Evolutionary conservation across 2,329 filamentous ascomycete species (phyloP).

Genomic region (Pseudogymnoascus sp.): DNA sequence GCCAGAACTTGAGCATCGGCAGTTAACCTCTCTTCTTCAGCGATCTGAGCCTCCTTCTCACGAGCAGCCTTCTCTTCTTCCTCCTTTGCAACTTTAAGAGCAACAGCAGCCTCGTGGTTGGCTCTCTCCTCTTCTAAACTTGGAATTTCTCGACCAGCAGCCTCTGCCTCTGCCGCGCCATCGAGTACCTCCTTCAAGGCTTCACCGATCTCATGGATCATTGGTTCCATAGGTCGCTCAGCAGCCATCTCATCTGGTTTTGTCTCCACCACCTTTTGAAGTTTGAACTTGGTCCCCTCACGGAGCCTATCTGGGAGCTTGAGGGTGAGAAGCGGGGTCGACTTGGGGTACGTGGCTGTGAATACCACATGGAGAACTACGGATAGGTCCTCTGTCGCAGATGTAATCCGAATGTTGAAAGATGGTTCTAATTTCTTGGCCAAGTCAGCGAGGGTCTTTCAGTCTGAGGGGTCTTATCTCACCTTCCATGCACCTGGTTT

Average conservation of each 20-base stretch:
- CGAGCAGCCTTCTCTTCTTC: conserved; percentile 40
- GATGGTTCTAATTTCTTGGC: conserved; percentile 68
- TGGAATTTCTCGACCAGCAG: conserved; percentile 67
- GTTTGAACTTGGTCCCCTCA: conserved; percentile 62
- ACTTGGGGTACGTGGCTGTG: conserved; percentile 86
- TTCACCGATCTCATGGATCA: conserved; percentile 41
- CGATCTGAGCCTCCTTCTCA: conserved; percentile 48
- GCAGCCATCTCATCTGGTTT: conserved; percentile 47
- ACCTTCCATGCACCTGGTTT: conserved; percentile 78
- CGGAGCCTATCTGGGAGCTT: conserved; percentile 59
- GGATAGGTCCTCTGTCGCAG: conserved; percentile 63
- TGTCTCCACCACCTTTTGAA: conserved; percentile 56
- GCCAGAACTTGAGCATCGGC: conserved; percentile 60
- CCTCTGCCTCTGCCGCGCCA: conserved; percentile 72
- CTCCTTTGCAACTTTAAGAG: conserved; percentile 46
- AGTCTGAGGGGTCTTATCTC: conserved; percentile 28
- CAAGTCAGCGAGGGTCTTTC: conserved; percentile 14
- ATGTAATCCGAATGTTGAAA: conserved; percentile 73
- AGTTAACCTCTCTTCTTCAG: conserved; percentile 52
- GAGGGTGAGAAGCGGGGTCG: conserved; percentile 64
- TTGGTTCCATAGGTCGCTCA: conserved; percentile 40
- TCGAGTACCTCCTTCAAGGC: conserved; percentile 65
- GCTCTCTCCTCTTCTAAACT: conserved; percentile 86
- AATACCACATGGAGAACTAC: conserved; percentile 71
- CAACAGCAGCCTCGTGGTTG: conserved; percentile 67